Base-by-base conservation (phyloP, 371 early-diverging fungal species). In the Actinomucor elegans region DNA sequence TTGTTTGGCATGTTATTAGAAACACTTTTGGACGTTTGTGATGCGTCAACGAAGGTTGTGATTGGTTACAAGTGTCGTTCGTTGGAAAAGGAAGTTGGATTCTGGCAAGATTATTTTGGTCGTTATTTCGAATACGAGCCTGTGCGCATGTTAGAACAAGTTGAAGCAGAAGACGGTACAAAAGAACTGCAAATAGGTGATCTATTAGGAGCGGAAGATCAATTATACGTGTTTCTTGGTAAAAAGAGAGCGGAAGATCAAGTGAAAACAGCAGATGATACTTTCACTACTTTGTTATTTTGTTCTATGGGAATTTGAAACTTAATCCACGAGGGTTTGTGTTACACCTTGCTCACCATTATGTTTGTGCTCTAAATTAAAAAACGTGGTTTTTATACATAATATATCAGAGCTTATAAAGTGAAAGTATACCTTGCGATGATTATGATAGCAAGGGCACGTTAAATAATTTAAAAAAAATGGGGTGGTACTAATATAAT, bases 31-130 rank as follows among this genome's bases (percentile, higher is more conserved):
- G 69, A 77, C 2, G 59, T 84, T 2, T 72, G 81, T 17, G 56
- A 52, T 18, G 23, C 52, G 8, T 44, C 48, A 11, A 84, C 84
- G 2, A 53, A 55, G 33, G 64, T 81, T 9, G 64, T 84, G 20
- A 76, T 84, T 60, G 84, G 81, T 31, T 81, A 84, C 65, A 81
- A 84, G 47, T 77, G 80, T 26, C 75, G 84, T 5, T 74, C 78
- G 15, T 45, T 71, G 20, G 77, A 77, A 65, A 84, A 80, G 48
- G 84, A 84, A 67, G 57, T 60, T 15, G 81, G 80, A 2, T 84
- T 84, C 47, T 84, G 84, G 84, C 79, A 84, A 37, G 72, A 80
- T 51, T 79, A 75, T 42, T 75, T 84, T 64, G 84, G 84, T 12
- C 61, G 79, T 5, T 80, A 57, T 34, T 81, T 81, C 66, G 70